phyloP scores from a whole-genome alignment of 306 rosid species.

The Cucurbita moschata region DNA sequence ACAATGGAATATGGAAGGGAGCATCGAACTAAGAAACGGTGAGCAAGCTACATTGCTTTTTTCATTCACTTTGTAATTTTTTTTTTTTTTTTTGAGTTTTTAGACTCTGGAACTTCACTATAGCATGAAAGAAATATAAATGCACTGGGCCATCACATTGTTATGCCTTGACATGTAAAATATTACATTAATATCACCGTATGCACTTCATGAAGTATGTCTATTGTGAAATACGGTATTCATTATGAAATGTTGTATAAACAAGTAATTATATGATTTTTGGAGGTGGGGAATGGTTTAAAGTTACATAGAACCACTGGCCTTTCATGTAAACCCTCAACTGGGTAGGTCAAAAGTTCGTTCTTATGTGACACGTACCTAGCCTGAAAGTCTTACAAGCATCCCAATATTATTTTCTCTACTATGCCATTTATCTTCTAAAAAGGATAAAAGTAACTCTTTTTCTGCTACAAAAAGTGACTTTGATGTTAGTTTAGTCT shows the following conservation, averaged over 20 bases:
- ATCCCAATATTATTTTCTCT: conserved; percentile 7
- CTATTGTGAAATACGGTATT: neutral
- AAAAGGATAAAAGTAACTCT: neutral
- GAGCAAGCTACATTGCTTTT: neutral
- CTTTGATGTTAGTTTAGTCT: neutral
- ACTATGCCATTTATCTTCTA: neutral
- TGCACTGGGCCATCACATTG: neutral
- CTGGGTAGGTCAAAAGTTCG: neutral
- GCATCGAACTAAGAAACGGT: neutral
- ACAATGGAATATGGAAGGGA: neutral
- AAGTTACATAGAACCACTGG: neutral
- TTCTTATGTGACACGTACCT: neutral
- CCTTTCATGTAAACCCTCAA: neutral
- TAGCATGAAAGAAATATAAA: neutral
- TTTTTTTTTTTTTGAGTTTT: neutral
- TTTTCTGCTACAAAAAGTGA: neutral
- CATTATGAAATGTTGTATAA: neutral
- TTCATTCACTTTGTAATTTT: neutral
- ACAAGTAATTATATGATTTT: neutral
- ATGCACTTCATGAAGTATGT: neutral
- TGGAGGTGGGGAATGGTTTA: neutral
- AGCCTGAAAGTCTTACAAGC: neutral
- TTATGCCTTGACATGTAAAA: neutral
- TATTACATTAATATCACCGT: neutral
- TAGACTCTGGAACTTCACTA: neutral